Evolutionary conservation across 1,139 yeast genomes (phyloP).

Genomic region (Protomyces macrosporus): DNA sequence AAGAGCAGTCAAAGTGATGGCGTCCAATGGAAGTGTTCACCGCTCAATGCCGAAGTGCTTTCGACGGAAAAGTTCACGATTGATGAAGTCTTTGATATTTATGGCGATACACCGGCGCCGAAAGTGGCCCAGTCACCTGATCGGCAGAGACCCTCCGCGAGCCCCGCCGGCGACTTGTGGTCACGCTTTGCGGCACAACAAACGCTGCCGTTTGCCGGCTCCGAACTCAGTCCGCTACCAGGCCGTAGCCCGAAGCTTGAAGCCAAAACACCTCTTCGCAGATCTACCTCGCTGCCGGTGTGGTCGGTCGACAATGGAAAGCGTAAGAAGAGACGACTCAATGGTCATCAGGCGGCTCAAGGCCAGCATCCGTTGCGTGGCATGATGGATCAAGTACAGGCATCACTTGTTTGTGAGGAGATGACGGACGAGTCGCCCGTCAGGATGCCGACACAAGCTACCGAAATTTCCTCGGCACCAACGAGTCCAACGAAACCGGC

Average conservation of each 20-base stretch:
- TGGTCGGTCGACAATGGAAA: conserved; percentile 9
- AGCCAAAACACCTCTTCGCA: neutral
- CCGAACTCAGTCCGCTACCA: conserved; percentile 10
- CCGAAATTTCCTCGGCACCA: neutral
- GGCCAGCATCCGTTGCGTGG: neutral
- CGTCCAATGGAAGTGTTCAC: conserved; percentile 13
- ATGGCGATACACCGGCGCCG: conserved; percentile 1
- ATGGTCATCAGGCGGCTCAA: neutral
- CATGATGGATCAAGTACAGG: conserved; percentile 19
- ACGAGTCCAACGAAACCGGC: neutral
- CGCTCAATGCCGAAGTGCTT: neutral
- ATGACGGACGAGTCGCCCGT: neutral
- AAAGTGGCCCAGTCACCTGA: conserved; percentile 10
- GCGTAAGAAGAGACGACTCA: conserved; percentile 3
- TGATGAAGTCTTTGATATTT: conserved; percentile 22
- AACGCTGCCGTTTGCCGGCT: conserved; percentile 11
- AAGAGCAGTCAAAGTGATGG: conserved; percentile 12
- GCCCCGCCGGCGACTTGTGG: conserved; percentile 18
- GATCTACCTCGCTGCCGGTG: conserved; percentile 16
- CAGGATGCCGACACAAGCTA: neutral
- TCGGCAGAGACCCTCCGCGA: neutral
- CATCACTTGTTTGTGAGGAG: conserved; percentile 1
- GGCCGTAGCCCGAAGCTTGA: conserved; percentile 3
- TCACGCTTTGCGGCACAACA: conserved; percentile 8
- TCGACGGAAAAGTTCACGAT: conserved; percentile 21